phyloP scores from a whole-genome alignment of 371 early-diverging fungal genomes.

The Mucor mucedo region DNA sequence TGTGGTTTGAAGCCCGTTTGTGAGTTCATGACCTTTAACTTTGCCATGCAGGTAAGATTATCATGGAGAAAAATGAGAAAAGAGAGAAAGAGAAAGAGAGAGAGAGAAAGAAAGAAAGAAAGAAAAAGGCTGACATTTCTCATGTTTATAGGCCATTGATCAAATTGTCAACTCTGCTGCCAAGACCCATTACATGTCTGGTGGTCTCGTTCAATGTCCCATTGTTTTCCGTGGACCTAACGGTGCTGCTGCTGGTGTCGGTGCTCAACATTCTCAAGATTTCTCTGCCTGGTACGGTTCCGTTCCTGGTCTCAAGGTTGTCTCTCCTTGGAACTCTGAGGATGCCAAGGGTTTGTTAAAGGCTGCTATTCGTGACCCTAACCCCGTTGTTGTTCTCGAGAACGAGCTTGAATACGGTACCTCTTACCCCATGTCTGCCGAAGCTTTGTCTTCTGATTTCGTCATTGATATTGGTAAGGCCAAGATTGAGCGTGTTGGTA shows the following conservation, averaged over 20 bases:
- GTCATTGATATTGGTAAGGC: slow-evolving; percentile 96
- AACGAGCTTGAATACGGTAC: slow-evolving; percentile 99
- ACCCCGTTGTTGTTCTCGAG: slow-evolving; percentile 98
- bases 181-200: slow-evolving; percentile 99
- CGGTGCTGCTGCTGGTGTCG: slow-evolving; percentile 98
- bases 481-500: slow-evolving; percentile 91
- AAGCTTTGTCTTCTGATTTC: slow-evolving; percentile 86
- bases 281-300: slow-evolving; percentile 99
- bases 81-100: background rate
- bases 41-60: slow-evolving; percentile 94
- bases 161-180: slow-evolving; percentile 99
- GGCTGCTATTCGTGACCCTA: slow-evolving; percentile 98
- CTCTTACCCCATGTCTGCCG: slow-evolving; percentile 85
- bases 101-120: slow-evolving; percentile 1
- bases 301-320: slow-evolving; percentile 98
- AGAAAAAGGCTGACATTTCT: background rate
- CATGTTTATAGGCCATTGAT: slow-evolving; percentile 91
- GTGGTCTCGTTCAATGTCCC: slow-evolving; percentile 88
- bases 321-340: slow-evolving; percentile 96
- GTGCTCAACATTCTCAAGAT: slow-evolving; percentile 99
- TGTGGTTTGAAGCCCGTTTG: slow-evolving; percentile 97
- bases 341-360: slow-evolving; percentile 97
- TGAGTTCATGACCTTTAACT: slow-evolving; percentile 99
- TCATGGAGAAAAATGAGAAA: background rate
- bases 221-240: slow-evolving; percentile 99